Conservation (phyloP, 805 yeast species). For the Sugiyamaella marilandica region DNA sequence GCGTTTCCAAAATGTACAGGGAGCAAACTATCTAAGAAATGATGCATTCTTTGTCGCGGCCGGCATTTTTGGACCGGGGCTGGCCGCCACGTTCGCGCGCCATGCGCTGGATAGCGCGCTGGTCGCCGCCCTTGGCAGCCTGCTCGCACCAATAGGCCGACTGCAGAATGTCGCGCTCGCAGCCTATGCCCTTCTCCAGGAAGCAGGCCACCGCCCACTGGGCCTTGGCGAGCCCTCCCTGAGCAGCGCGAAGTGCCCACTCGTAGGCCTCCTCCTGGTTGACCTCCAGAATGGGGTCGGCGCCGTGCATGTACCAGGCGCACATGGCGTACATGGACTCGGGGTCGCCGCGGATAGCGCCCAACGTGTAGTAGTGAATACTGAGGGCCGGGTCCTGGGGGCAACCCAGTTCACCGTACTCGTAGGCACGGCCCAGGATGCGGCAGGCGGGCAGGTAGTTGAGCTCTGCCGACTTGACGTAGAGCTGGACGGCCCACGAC, state of each 20-base stretch:
- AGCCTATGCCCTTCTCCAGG: slow-evolving; percentile 83
- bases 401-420: slow-evolving; percentile 61
- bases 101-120: slow-evolving; percentile 41
- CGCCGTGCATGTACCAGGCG: slow-evolving; percentile 95
- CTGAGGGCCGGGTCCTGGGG: slow-evolving; percentile 78
- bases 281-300: slow-evolving; percentile 71
- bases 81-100: slow-evolving; percentile 10
- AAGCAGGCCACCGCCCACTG: slow-evolving; percentile 82
- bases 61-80: slow-evolving; percentile 1
- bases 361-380: slow-evolving; percentile 88
- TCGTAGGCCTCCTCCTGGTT: slow-evolving; percentile 86
- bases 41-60: slow-evolving; percentile 8
- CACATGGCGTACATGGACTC: slow-evolving; percentile 89
- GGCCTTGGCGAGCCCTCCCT: slow-evolving; percentile 68
- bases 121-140: slow-evolving; percentile 63
- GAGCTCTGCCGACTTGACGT: slow-evolving; percentile 81
- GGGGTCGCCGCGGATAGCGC: slow-evolving; percentile 84
- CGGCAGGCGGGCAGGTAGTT: slow-evolving; percentile 81
- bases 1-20: background rate
- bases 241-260: slow-evolving; percentile 90
- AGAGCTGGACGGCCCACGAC: slow-evolving; percentile 78
- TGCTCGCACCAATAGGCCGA: slow-evolving; percentile 71
- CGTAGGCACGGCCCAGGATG: slow-evolving; percentile 77
- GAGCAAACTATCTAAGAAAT: background rate
- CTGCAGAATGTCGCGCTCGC: slow-evolving; percentile 49